Evolutionary conservation across 768 basidiomycete genomes (phyloP).

Genomic region (Pleurotus cornucopiae): DNA sequence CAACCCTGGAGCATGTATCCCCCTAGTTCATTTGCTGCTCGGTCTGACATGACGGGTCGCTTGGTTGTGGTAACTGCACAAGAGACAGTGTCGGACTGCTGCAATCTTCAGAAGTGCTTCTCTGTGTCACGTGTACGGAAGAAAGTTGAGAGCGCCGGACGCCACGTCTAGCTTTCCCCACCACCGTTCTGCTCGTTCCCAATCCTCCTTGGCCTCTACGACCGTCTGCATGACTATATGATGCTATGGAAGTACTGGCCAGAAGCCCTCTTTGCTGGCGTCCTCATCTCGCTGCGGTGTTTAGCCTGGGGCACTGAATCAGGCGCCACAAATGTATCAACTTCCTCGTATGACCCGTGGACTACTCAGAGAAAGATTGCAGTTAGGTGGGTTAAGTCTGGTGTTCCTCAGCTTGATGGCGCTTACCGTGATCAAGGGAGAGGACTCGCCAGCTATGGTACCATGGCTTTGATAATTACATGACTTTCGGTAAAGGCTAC

Average conservation of each 20-base stretch:
- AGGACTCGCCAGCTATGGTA: conserved; percentile 78
- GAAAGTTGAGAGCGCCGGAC: background rate
- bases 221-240: conserved; percentile 32
- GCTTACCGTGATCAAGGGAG: conserved; percentile 39
- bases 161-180: conserved; percentile 6
- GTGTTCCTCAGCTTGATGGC: background rate
- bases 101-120: too few relatives aligned
- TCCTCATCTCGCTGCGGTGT: conserved; percentile 29
- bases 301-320: conserved; percentile 1
- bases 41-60: conserved; percentile 36
- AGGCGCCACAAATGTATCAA: conserved; percentile 27
- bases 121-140: background rate
- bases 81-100: too few relatives aligned
- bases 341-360: conserved; percentile 33
- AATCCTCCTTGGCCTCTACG: conserved; percentile 4
- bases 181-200: background rate
- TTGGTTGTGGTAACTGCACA: background rate
- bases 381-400: conserved; percentile 41
- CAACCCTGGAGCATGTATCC: conserved; percentile 76
- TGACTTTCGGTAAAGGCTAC: conserved; percentile 62
- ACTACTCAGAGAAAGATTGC: conserved; percentile 51
- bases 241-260: conserved; percentile 52
- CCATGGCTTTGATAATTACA: conserved; percentile 88
- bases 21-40: conserved; percentile 53
- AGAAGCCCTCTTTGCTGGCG: conserved; percentile 36